phyloP scores from a whole-genome alignment of 768 basidiomycete genomes.

The Xerocomellus amylosporus region DNA sequence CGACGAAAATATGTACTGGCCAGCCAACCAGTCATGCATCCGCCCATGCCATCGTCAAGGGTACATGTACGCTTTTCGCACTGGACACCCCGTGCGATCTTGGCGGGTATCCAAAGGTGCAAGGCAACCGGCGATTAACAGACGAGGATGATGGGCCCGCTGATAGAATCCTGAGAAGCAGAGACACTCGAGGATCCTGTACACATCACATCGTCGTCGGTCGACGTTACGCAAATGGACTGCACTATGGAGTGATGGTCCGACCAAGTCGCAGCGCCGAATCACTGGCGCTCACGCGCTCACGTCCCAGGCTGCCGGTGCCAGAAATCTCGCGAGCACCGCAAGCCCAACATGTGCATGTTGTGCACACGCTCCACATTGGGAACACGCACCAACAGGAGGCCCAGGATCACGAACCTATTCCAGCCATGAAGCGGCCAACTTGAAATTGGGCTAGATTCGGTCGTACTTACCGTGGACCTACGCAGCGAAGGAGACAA shows the following conservation, averaged over 20 bases:
- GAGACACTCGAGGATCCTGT: too few species aligned
- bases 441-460: not conserved
- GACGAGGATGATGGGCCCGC: too few species aligned
- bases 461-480: not conserved
- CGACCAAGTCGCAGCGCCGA: not conserved
- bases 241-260: not conserved
- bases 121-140: too few species aligned
- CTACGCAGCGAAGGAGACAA: not conserved
- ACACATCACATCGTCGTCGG: too few species aligned
- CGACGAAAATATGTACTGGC: too few species aligned
- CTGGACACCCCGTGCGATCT: not conserved
- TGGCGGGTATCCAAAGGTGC: not conserved
- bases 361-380: not conserved
- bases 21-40: not conserved
- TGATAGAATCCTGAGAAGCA: too few species aligned
- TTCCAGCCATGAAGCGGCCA: too few species aligned
- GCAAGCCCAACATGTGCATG: not conserved
- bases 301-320: too few species aligned
- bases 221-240: too few species aligned
- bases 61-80: not conserved
- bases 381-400: not conserved
- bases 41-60: not conserved
- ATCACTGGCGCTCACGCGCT: too few species aligned
- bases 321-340: not conserved
- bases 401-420: too few species aligned